These are phyloP conservation scores for Russula compacta DNA, from an alignment of 768 basidiomycete genomes.

Conservation along the genomic window DNA sequence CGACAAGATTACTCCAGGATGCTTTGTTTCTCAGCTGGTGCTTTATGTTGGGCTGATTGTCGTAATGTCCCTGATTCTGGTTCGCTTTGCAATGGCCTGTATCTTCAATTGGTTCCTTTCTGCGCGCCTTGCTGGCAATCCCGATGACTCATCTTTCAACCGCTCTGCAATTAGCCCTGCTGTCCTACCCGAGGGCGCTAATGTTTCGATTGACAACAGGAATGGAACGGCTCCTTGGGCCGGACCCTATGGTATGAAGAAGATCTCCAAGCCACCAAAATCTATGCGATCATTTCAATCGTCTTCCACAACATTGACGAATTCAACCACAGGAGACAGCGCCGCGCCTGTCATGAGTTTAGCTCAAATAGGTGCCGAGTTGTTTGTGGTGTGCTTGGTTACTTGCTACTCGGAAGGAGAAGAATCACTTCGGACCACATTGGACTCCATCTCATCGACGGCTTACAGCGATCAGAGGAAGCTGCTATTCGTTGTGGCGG, in stretches of 20 bases:
- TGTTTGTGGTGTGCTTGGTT: slow-evolving; percentile 91
- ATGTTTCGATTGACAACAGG: slow-evolving; percentile 82
- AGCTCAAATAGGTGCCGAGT: slow-evolving; percentile 86
- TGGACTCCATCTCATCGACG: slow-evolving; percentile 88
- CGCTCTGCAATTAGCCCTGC: slow-evolving; percentile 86
- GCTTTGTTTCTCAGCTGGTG: slow-evolving; percentile 83
- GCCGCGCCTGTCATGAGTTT: slow-evolving; percentile 67
- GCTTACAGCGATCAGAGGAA: slow-evolving; percentile 90
- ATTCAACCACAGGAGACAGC: slow-evolving; percentile 29
- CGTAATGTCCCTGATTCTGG: slow-evolving; percentile 82
- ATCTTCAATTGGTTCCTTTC: slow-evolving; percentile 97
- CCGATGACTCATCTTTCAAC: slow-evolving; percentile 60
- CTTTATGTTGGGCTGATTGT: slow-evolving; percentile 87
- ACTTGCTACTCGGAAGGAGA: slow-evolving; percentile 98
- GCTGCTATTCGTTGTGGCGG: slow-evolving; percentile 87
- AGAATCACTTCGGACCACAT: slow-evolving; percentile 81
- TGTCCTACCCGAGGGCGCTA: slow-evolving; percentile 95
- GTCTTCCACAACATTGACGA: slow-evolving; percentile 44
- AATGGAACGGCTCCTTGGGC: slow-evolving; percentile 96
- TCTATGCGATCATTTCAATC: slow-evolving; percentile 43
- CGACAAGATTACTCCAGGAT: slow-evolving; percentile 93
- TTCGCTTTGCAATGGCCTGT: slow-evolving; percentile 93
- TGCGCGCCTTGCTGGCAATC: slow-evolving; percentile 67
- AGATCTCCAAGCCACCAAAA: slow-evolving; percentile 40
- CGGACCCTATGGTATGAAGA: slow-evolving; percentile 41